Evolutionary conservation across 2,329 filamentous ascomycete species (phyloP), one percentile per base, ranked within the genome.

Genomic region (Aureobasidium uvarum): DNA sequence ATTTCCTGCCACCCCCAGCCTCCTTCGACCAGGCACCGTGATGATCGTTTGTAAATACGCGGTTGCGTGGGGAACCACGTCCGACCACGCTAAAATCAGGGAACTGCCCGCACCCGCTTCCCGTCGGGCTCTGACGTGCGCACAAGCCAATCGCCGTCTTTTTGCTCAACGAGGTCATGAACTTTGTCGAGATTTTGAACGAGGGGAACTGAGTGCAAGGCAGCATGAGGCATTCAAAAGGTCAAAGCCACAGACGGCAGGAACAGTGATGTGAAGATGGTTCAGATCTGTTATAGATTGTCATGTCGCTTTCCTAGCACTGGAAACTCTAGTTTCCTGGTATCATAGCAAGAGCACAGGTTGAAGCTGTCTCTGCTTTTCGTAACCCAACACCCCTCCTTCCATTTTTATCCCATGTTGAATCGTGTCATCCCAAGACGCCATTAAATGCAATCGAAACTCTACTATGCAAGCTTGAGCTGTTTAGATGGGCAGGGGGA

Each of bases 401-500:
- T 38, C 50, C 62, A n/a, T 58, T 41, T 45, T 41, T 39, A 36
- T 55, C 51, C 65, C 65, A 55, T 62, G 65, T 66, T 66, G 65
- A 66, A 66, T 60, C 65, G 41, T 52, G 18, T 45, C 50, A 54
- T 56, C 64, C 64, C 45, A 52, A 52, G 52, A 65, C 63, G 63
- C 63, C 63, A 55, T 31, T 60, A 66, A 46, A 66, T 58, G 41
- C 48, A 62, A 55, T 65, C 58, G 52, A 54, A 56, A 55, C 18
- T 58, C 41, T 25, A 36, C 6, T n/a, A 39, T n/a, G 31, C 39
- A 51, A 45, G 25, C 10, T 64, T 20, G n/a, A 59, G 13, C 4
- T 41, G 23, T 51, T 67, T 83, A 85, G 69, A 96, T 88, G 67
- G 95, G 95, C 68, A 99, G 89, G 75, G 95, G 95, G 90, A 97